Percentiles rank a stretch among this genome's conserved stretches.
These are phyloP conservation scores for Cladobotryum protrusum DNA, from an alignment of 2,329 filamentous ascomycete species.

Conservation along the genomic window DNA sequence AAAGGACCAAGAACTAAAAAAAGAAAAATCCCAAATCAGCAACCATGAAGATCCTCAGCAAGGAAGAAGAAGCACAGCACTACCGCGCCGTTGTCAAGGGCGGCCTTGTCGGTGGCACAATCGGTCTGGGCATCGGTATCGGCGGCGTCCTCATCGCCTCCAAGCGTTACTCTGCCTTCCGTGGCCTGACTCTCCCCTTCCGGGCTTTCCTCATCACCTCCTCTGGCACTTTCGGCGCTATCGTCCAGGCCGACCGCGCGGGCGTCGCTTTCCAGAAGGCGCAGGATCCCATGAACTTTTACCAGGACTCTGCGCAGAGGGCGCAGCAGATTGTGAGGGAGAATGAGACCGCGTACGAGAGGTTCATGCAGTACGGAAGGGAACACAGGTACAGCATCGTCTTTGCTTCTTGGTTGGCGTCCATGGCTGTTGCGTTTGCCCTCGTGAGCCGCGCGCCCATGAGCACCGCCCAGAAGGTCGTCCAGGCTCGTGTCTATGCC, in stretches of 20 bases:
- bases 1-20: background rate
- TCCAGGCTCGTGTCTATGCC: conserved; percentile 91
- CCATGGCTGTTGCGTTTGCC: conserved; percentile 68
- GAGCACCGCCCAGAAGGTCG: conserved; percentile 74
- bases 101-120: conserved; percentile 64
- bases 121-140: conserved; percentile 62
- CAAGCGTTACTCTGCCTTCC: conserved; percentile 69
- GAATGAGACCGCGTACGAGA: conserved; percentile 52
- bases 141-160: conserved; percentile 62
- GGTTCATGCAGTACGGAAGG: conserved; percentile 65
- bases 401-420: conserved; percentile 71
- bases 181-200: conserved; percentile 79
- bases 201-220: conserved; percentile 85
- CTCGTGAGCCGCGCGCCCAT: conserved; percentile 74
- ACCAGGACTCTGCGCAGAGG: conserved; percentile 57
- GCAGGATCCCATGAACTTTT: conserved; percentile 61
- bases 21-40: background rate
- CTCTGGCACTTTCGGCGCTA: conserved; percentile 74
- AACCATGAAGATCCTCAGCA: conserved; percentile 89
- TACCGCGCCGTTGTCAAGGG: conserved; percentile 76
- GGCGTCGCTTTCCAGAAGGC: conserved; percentile 59
- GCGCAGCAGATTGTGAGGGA: conserved; percentile 47
- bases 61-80: conserved; percentile 85
- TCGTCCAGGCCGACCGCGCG: conserved; percentile 76
- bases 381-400: conserved; percentile 85